Evolutionary conservation across 1,284 basidiomycete species (phyloP), one percentile per base, ranked within the genome.

Genomic region (Singerocomus rubriflavus): DNA sequence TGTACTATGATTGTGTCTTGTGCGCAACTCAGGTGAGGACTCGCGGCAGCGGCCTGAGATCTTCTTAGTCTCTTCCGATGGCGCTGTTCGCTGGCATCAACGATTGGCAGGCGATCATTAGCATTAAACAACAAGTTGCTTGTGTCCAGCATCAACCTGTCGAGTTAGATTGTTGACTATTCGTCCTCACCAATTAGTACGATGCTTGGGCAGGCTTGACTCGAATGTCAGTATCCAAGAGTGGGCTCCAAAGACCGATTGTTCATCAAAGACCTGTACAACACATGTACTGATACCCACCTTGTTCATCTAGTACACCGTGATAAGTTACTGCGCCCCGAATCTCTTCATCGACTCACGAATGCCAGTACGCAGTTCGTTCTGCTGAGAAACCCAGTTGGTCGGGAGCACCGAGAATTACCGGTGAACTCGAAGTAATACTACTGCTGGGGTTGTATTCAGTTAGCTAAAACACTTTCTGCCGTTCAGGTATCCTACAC

Each of bases 1-100:
- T 31, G 57, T 44, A 45, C 32, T 52, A 25, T 37, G 52, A 48
- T 25, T 32, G 45, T 38, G 43, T 44, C 50, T 45, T 67, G 50
- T 50, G 53, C 30, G 52, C 57, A 30, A 56, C 50, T 32, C 64
- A 59, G 26, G 58, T 36, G 35, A 66, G 60, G 30, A 41, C 31
- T 34, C 66, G 64, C 40, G 34, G 59, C 40, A 33, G 57, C 53
- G 13, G 63, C 64, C 13, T 48, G 36, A 10, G 63, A 59, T 46
- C 58, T 53, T 38, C 53, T 64, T 27, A 14, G 52, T 44, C 54
- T 62, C 52, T 67, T 67, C 26, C 38, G 50, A 42, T 59, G 57
- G 35, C 32, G 51, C 6, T 48, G 52, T 44, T 46, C 52, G 12
- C 13, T 36, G 16, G 35, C 6, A 3, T 49, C 47, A 11, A 40